Evolutionary conservation across 2,329 filamentous ascomycete species (phyloP).

Genomic region (Torrubiellomyces zombiae): DNA sequence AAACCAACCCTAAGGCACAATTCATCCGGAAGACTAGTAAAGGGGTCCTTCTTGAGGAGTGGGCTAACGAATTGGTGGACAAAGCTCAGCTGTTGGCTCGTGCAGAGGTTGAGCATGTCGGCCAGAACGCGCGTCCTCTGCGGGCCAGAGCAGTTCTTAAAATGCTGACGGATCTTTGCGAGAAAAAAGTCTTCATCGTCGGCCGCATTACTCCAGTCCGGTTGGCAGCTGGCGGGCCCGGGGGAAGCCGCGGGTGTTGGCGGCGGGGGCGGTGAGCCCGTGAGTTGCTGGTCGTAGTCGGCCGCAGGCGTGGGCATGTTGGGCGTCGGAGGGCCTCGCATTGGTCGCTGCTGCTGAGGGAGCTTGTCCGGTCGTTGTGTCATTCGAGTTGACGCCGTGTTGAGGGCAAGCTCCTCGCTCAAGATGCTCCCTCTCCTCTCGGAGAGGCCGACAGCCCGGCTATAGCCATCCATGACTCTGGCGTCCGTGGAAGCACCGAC

Average conservation of each 20-base stretch:
- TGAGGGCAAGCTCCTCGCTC: conserved; percentile 39
- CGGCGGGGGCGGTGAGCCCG: conserved; percentile 45
- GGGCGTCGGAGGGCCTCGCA: conserved; percentile 45
- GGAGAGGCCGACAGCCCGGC: conserved; percentile 40
- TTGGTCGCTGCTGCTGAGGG: conserved; percentile 20
- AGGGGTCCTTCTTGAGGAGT: conserved; percentile 87
- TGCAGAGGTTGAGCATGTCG: conserved; percentile 83
- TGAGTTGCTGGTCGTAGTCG: conserved; percentile 45
- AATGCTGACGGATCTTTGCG: conserved; percentile 62
- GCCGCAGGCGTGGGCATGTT: conserved; percentile 49
- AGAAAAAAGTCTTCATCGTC: conserved; percentile 74
- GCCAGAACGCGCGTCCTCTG: conserved; percentile 70
- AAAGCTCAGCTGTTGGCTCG: conserved; percentile 87
- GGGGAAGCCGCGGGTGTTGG: conserved; percentile 50
- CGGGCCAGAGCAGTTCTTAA: conserved; percentile 57
- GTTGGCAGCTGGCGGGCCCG: conserved; percentile 41
- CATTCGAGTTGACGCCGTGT: conserved; percentile 26
- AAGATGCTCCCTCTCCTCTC: conserved; percentile 42
- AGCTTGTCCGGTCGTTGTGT: conserved; percentile 35
- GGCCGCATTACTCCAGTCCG: conserved; percentile 61
- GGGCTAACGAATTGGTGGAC: conserved; percentile 94
- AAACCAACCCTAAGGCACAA: conserved; percentile 75
- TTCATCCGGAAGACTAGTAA: conserved; percentile 81
- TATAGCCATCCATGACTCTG: conserved; percentile 17
- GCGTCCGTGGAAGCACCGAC: no score